Evolutionary conservation across 306 rosid species (phyloP).

Genomic region (Biancaea sappan): DNA sequence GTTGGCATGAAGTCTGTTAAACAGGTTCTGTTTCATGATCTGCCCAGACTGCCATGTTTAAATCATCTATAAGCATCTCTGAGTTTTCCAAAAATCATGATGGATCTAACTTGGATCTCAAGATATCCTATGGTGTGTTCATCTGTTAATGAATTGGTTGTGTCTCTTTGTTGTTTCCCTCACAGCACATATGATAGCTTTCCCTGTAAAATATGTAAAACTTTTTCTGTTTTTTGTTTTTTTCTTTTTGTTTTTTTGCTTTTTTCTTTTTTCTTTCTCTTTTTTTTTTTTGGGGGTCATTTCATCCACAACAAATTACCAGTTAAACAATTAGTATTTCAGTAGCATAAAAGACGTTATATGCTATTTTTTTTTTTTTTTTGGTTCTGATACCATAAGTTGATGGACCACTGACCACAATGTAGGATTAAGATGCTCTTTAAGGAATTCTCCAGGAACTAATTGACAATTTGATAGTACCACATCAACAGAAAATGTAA

Average conservation of each 20-base stretch:
- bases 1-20: conserved; percentile 84
- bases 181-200: conserved; percentile 1
- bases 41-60: conserved; percentile 25
- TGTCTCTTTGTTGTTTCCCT: conserved; percentile 4
- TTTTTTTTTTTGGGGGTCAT: no score
- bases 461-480: background rate
- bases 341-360: background rate
- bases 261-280: no score
- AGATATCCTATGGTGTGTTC: conserved; percentile 17
- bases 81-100: conserved; percentile 9
- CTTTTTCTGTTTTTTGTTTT: background rate
- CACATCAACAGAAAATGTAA: background rate
- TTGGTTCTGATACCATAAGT: background rate
- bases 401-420: background rate
- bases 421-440: conserved; percentile 5
- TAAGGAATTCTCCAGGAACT: conserved; percentile 14
- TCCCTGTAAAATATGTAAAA: conserved; percentile 21
- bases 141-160: conserved; percentile 9
- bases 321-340: background rate
- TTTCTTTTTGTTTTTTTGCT: no score
- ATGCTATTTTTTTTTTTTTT: background rate
- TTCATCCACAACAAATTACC: background rate
- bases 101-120: conserved; percentile 26
- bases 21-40: conserved; percentile 61
- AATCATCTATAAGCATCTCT: conserved; percentile 7